Conservation (phyloP, 192 early-diverging fungal species). For the Coemansia sp. region DNA sequence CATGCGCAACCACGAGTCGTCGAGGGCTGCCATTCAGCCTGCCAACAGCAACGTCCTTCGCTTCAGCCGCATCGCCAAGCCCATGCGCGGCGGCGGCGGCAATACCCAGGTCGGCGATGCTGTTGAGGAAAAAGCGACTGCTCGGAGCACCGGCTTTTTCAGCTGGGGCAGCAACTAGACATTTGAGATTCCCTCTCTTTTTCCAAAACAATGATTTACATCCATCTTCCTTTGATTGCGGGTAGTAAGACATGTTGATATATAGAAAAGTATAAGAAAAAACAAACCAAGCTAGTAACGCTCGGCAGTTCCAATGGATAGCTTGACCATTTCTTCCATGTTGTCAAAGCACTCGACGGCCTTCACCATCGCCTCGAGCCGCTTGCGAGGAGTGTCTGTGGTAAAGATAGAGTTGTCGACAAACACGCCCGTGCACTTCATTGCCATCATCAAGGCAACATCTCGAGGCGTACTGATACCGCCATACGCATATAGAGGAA, state of each 20-base stretch:
- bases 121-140: constrained; percentile 31
- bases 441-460: neutral
- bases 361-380: neutral
- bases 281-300: no score
- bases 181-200: neutral
- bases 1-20: constrained; percentile 34
- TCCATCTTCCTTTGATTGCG: neutral
- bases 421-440: neutral
- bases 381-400: neutral
- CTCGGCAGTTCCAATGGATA: neutral
- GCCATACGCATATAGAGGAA: neutral
- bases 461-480: neutral
- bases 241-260: neutral
- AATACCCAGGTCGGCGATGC: constrained; percentile 9
- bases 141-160: constrained; percentile 37
- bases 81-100: constrained; percentile 82
- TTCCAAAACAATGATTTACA: constrained; percentile 1
- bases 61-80: constrained; percentile 87
- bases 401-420: neutral
- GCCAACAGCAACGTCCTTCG: constrained; percentile 42
- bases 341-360: neutral
- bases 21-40: constrained; percentile 13
- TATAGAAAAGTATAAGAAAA: neutral
- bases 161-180: constrained; percentile 39
- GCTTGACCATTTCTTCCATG: neutral